These are phyloP conservation scores for Jamesozyma spencerorum DNA, from an alignment of 805 yeast species.

Conservation along the genomic window DNA sequence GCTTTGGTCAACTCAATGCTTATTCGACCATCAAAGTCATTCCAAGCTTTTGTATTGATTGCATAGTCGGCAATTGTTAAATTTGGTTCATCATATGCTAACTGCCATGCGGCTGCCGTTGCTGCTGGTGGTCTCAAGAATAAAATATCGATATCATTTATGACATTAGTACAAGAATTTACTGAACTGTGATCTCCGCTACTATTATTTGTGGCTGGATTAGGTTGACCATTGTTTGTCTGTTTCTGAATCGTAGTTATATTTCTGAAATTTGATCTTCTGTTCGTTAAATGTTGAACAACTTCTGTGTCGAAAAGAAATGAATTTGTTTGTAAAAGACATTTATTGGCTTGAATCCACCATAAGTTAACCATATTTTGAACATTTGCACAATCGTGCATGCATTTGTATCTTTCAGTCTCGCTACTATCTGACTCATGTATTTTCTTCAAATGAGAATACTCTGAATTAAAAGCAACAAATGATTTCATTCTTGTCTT, in stretches of 20 bases:
- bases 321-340: conserved; percentile 20
- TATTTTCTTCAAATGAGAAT: conserved; percentile 12
- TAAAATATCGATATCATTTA: conserved; percentile 22
- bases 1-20: not conserved
- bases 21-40: conserved; percentile 1
- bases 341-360: conserved; percentile 19
- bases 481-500: conserved; percentile 18
- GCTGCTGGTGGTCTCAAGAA: conserved; percentile 19
- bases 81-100: conserved; percentile 29
- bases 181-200: too few species aligned
- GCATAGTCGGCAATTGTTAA: conserved; percentile 23
- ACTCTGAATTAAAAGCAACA: conserved; percentile 13
- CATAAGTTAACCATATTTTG: conserved; percentile 21
- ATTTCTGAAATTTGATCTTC: conserved; percentile 8
- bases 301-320: conserved; percentile 22
- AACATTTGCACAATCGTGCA: conserved; percentile 12
- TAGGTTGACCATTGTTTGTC: too few species aligned
- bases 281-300: conserved; percentile 14
- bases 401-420: too few species aligned
- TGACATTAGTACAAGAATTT: conserved; percentile 2
- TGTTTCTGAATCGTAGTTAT: too few species aligned
- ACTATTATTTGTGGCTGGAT: too few species aligned
- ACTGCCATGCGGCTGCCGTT: conserved; percentile 20
- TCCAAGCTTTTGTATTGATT: conserved; percentile 20
- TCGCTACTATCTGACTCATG: not conserved